Evolutionary conservation across 2,329 filamentous ascomycete genomes (phyloP), one percentile per base, ranked within the genome.

Genomic region (Colletotrichum australisinense): DNA sequence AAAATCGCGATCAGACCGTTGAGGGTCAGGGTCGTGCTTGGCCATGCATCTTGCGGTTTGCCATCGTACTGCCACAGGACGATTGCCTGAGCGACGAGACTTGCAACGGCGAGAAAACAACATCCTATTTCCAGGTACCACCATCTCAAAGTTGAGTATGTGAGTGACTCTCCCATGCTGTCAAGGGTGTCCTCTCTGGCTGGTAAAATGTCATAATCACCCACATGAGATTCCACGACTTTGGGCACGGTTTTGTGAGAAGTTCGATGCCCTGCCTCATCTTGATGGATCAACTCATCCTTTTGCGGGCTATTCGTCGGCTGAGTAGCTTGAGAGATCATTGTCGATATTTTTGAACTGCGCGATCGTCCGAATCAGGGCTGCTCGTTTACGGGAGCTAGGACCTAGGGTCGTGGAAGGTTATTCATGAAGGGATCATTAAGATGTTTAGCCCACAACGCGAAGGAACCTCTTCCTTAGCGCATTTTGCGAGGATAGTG

Each of bases 1-100:
- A 80, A 66, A 58, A 79, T 75, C 3, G 77, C 77, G 4, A 79
- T 63, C 4, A 78, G 55, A 0, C 78, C 79, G 69, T 80, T 80
- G 53, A 79, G 76, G 0, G 77, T 80, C 38, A 79, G 60, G 7
- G 75, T 76, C 26, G 77, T 28, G 35, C 26, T 63, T 5, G 73
- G 74, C 74, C 76, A 74, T 1, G 75, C 59, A 5, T 77, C 77
- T 5, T 76, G 73, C 0, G 74, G 69, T 16, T 75, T 74, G 28
- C 76, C 74, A 35, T 79, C 60, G 9, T 49, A 63, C 19, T 30
- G 16, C 35, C 24, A 28, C 22, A 63, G 42, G 5, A 63, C 35
- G 5, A 49, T 28, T 4, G 46, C 38, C 3, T 49, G 42, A 22
- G 35, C 38, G 11, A 24, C 60, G 22, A 63, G 60, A 24, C 60